Conservation (phyloP, 257 asterid genomes). For the Vinca minor region DNA sequence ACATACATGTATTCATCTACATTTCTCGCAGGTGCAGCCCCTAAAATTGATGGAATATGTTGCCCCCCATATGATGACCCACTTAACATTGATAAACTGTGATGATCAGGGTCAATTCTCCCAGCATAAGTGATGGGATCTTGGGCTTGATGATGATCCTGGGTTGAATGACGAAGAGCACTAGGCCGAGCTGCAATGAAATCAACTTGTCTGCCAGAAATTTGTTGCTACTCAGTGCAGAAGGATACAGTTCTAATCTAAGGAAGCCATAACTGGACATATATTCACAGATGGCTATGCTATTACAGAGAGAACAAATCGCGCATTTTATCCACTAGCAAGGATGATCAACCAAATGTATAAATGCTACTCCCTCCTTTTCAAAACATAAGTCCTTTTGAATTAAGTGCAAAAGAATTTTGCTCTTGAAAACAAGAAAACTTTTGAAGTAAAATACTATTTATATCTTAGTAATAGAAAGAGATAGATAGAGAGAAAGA, state of each 20-base stretch:
- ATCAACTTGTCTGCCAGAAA: conserved; percentile 98
- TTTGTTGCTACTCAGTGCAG: conserved; percentile 60
- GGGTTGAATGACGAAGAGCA: conserved; percentile 26
- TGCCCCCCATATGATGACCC: conserved; percentile 65
- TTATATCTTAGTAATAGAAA: no score
- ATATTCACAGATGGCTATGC: no score
- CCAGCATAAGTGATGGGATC: conserved; percentile 65
- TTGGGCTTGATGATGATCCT: conserved; percentile 53
- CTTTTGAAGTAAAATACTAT: no score
- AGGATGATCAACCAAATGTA: background rate
- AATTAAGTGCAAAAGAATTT: no score
- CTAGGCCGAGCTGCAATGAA: conserved; percentile 73
- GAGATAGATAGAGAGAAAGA: no score
- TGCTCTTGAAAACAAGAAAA: no score
- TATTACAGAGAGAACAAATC: background rate
- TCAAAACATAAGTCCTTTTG: no score
- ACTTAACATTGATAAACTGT: conserved; percentile 42
- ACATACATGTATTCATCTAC: conserved; percentile 59
- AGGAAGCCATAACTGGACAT: conserved; percentile 33
- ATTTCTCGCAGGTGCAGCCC: conserved; percentile 74
- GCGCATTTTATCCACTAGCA: background rate
- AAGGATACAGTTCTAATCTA: conserved; percentile 31
- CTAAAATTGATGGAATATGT: conserved; percentile 76
- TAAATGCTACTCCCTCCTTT: background rate
- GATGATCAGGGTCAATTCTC: conserved; percentile 68